Evolutionary conservation across 1,284 basidiomycete genomes (phyloP).

Genomic region (Boletus austroedulis): DNA sequence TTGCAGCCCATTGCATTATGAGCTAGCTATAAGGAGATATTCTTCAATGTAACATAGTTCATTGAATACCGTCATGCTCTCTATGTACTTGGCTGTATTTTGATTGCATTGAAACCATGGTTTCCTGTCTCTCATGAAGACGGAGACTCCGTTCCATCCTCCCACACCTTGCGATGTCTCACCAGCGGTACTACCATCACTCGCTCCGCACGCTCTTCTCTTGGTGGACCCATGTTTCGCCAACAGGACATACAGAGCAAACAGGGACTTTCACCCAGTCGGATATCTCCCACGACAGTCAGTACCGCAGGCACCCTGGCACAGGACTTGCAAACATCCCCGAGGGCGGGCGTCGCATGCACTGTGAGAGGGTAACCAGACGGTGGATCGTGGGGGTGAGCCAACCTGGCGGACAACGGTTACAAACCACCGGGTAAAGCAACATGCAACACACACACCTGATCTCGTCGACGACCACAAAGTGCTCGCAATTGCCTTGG

Average conservation of each 20-base stretch:
- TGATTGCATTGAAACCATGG: too few relatives aligned
- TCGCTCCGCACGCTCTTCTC: slow-evolving; percentile 35
- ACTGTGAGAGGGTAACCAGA: slow-evolving; percentile 63
- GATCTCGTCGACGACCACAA: slow-evolving; percentile 68
- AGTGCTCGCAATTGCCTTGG: slow-evolving; percentile 78
- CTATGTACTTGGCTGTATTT: slow-evolving; percentile 1
- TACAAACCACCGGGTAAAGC: background rate
- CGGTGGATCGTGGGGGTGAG: slow-evolving; percentile 52
- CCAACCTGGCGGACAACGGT: slow-evolving; percentile 44
- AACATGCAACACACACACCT: slow-evolving; percentile 43
- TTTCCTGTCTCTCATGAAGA: too few relatives aligned
- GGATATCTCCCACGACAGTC: slow-evolving; percentile 64
- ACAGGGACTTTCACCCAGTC: slow-evolving; percentile 74
- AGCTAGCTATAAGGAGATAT: background rate
- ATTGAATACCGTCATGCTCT: background rate
- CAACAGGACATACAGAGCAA: slow-evolving; percentile 70
- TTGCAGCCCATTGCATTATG: background rate
- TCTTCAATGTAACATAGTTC: background rate
- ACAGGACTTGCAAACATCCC: slow-evolving; percentile 66
- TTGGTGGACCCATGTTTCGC: slow-evolving; percentile 59
- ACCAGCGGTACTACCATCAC: slow-evolving; percentile 55
- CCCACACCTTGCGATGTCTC: slow-evolving; percentile 37
- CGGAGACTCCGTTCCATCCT: too few relatives aligned
- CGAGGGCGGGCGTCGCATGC: slow-evolving; percentile 58
- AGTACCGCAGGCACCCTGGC: slow-evolving; percentile 63